Evolutionary conservation across 2,329 filamentous ascomycete genomes (phyloP).

Genomic region (Hypoxylon rubiginosum): DNA sequence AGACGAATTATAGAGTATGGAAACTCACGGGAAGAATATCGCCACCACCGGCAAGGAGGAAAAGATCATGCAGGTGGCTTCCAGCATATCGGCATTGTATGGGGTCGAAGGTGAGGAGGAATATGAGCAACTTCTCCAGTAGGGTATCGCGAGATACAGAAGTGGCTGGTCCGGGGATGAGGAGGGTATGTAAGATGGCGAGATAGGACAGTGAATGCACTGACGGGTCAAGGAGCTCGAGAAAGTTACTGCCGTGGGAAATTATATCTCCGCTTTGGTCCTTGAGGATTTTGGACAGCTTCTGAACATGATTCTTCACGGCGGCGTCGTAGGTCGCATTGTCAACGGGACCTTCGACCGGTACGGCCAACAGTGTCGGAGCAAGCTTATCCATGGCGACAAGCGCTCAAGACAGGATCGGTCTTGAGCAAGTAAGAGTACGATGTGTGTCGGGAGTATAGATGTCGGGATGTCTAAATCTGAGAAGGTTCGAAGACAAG

Average conservation of each 20-base stretch:
- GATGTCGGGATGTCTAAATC: background rate
- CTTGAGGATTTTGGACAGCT: slow-evolving; percentile 56
- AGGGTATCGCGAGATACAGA: slow-evolving; percentile 48
- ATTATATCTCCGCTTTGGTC: slow-evolving; percentile 52
- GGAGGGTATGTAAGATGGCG: slow-evolving; percentile 59
- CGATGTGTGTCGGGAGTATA: slow-evolving; percentile 1
- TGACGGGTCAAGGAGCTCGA: slow-evolving; percentile 63
- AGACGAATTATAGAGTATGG: background rate
- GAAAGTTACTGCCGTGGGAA: slow-evolving; percentile 54
- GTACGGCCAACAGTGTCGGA: slow-evolving; percentile 59
- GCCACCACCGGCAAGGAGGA: slow-evolving; percentile 57
- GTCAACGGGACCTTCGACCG: slow-evolving; percentile 49
- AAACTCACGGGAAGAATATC: slow-evolving; percentile 53
- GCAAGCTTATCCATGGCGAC: slow-evolving; percentile 56
- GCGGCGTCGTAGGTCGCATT: slow-evolving; percentile 58
- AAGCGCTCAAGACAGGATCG: slow-evolving; percentile 16
- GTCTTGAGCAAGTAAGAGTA: background rate
- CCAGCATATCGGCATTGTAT: slow-evolving; percentile 67
- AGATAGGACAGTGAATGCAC: slow-evolving; percentile 67
- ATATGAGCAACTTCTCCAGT: slow-evolving; percentile 59
- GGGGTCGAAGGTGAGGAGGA: slow-evolving; percentile 64
- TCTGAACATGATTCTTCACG: slow-evolving; percentile 55
- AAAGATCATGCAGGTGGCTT: slow-evolving; percentile 57
- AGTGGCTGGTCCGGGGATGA: slow-evolving; percentile 53
- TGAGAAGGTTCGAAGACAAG: background rate